Percentiles rank a stretch among this genome's conserved stretches.
Evolutionary conservation across 2,329 filamentous ascomycete species (phyloP).

Genomic region (Zopfia rhizophila): DNA sequence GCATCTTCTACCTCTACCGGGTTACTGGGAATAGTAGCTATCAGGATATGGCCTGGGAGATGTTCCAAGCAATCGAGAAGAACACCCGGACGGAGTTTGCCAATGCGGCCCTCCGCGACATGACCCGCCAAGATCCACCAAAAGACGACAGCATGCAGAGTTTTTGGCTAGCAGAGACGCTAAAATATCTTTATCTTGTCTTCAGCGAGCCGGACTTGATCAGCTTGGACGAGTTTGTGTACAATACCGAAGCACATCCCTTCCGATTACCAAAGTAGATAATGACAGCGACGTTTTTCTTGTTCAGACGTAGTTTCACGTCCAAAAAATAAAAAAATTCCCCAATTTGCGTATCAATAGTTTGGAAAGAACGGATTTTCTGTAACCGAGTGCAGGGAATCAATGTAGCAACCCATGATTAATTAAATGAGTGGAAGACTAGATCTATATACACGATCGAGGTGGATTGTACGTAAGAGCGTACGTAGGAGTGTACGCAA

Average conservation of each 20-base stretch:
- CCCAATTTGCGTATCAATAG: no score
- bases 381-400: no score
- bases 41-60: constrained; percentile 75
- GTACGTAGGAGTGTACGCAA: no score
- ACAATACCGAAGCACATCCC: constrained; percentile 58
- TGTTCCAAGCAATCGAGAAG: constrained; percentile 72
- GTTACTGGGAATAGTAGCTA: constrained; percentile 72
- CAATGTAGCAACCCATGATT: no score
- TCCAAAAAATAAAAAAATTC: no score
- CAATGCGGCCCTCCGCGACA: constrained; percentile 70
- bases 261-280: constrained; percentile 36
- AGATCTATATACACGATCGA: no score
- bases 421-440: no score
- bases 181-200: constrained; percentile 72
- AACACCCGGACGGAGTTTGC: constrained; percentile 69
- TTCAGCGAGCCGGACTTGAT: constrained; percentile 67
- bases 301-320: no score
- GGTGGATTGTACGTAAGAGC: no score
- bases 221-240: constrained; percentile 71
- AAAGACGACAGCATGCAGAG: constrained; percentile 73
- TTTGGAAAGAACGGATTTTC: no score
- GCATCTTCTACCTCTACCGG: constrained; percentile 78
- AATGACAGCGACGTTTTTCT: constrained; percentile 53
- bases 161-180: constrained; percentile 74
- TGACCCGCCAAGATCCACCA: constrained; percentile 49